phyloP scores from a whole-genome alignment of 148 eudicot species.

The Nepenthes mirabilis region DNA sequence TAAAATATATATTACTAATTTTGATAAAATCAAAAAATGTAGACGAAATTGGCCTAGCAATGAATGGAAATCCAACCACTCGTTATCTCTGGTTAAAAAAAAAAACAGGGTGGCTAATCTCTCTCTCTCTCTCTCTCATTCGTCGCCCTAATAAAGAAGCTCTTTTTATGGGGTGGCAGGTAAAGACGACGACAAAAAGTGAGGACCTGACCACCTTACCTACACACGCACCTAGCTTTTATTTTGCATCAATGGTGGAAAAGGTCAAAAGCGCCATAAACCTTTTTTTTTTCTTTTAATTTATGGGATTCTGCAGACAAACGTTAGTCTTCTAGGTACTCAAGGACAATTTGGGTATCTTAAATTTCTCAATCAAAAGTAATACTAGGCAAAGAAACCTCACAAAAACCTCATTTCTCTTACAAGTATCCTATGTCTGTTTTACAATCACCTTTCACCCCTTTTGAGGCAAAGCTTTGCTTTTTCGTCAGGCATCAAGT shows the following conservation, averaged over 20 bases:
- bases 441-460: conserved; percentile 29
- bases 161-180: conserved; percentile 7
- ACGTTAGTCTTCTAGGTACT: conserved; percentile 36
- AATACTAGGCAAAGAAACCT: background rate
- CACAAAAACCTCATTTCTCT: conserved; percentile 21
- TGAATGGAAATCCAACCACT: too few species aligned
- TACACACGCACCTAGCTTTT: background rate
- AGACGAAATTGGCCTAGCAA: too few species aligned
- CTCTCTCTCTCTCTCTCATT: too few species aligned
- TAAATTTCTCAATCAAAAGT: conserved; percentile 1
- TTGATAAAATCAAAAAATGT: too few species aligned
- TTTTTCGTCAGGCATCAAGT: conserved; percentile 12
- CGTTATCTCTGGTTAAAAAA: too few species aligned
- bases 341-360: conserved; percentile 57
- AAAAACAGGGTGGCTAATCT: too few species aligned
- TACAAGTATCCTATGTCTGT: conserved; percentile 61
- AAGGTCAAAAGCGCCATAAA: conserved; percentile 18
- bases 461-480: conserved; percentile 47
- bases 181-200: conserved; percentile 25
- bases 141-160: too few species aligned
- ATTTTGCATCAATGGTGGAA: conserved; percentile 17
- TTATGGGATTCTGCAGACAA: conserved; percentile 56
- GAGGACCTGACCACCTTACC: conserved; percentile 14
- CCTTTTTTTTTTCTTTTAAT: conserved; percentile 5
- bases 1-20: too few species aligned